A percentile compares a stretch with the other conserved stretches of the same genome.
These are phyloP conservation scores for Bipolaris oryzae DNA, from an alignment of 2,329 filamentous ascomycete genomes.

Conservation along the genomic window DNA sequence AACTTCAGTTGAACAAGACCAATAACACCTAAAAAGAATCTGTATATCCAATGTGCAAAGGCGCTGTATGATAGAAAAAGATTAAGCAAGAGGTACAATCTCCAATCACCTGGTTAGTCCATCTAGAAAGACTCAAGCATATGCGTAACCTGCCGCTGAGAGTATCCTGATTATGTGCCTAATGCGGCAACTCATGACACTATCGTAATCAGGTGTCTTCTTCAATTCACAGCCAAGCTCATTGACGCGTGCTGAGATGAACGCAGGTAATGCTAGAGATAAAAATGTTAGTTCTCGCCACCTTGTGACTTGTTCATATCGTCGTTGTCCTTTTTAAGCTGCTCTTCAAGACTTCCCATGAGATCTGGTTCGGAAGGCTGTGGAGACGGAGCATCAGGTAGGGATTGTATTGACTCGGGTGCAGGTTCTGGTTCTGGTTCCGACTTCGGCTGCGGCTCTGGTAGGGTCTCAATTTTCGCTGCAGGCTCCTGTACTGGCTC, in stretches of 20 bases:
- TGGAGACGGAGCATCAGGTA: conserved; percentile 17
- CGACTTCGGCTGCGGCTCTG: not conserved
- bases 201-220: not conserved
- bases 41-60: not conserved
- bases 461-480: not conserved
- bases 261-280: not conserved
- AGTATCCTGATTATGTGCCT: not conserved
- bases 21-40: not conserved
- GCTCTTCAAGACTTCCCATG: conserved; percentile 56
- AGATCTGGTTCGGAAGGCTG: conserved; percentile 51
- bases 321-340: conserved; percentile 46
- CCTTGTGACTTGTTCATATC: conserved; percentile 22
- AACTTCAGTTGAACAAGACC: conserved; percentile 3
- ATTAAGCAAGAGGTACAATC: not conserved
- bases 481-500: conserved; percentile 5
- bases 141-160: not conserved
- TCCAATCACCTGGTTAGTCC: not conserved
- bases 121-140: not conserved
- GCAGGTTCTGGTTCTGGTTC: not conserved
- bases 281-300: not conserved
- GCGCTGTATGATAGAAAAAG: not conserved
- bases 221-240: not conserved
- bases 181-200: not conserved
- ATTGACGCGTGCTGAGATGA: no score
- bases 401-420: conserved; percentile 9